Evolutionary conservation across 495 filamentous ascomycete genomes (phyloP).

Genomic region (Penicillium crystallinum): DNA sequence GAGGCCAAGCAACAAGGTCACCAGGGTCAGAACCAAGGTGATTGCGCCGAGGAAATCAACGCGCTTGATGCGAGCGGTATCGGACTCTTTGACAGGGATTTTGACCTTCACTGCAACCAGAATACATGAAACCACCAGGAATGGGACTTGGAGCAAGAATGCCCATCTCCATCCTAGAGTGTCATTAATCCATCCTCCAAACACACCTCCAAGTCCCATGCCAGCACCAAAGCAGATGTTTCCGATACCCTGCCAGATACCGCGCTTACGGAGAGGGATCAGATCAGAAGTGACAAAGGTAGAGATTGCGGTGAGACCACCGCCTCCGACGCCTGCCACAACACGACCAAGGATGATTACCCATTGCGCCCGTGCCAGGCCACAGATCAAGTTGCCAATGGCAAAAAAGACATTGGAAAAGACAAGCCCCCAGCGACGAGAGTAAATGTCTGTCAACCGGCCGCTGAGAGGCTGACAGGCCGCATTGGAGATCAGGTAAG

Average conservation of each 20-base stretch:
- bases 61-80: slow-evolving; percentile 52
- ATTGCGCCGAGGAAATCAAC: slow-evolving; percentile 80
- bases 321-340: slow-evolving; percentile 79
- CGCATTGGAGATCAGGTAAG: slow-evolving; percentile 87
- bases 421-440: slow-evolving; percentile 68
- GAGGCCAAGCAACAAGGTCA: slow-evolving; percentile 71
- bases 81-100: slow-evolving; percentile 68
- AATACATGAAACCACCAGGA: slow-evolving; percentile 55
- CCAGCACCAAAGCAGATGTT: slow-evolving; percentile 75
- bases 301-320: slow-evolving; percentile 74
- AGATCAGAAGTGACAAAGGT: slow-evolving; percentile 80
- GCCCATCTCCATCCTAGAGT: slow-evolving; percentile 68
- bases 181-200: slow-evolving; percentile 82
- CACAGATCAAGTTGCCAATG: slow-evolving; percentile 78
- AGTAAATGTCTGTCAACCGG: slow-evolving; percentile 83
- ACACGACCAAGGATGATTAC: slow-evolving; percentile 76
- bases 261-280: slow-evolving; percentile 74
- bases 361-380: slow-evolving; percentile 63
- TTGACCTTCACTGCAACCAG: slow-evolving; percentile 64
- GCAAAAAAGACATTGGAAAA: slow-evolving; percentile 80
- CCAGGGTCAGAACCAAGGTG: slow-evolving; percentile 61
- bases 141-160: slow-evolving; percentile 76
- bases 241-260: slow-evolving; percentile 79
- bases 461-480: slow-evolving; percentile 82
- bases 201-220: slow-evolving; percentile 53